Percentiles rank a stretch among this genome's conserved stretches.
Evolutionary conservation across 257 asterid species (phyloP).

Genomic region (Thymus mandschuricus): DNA sequence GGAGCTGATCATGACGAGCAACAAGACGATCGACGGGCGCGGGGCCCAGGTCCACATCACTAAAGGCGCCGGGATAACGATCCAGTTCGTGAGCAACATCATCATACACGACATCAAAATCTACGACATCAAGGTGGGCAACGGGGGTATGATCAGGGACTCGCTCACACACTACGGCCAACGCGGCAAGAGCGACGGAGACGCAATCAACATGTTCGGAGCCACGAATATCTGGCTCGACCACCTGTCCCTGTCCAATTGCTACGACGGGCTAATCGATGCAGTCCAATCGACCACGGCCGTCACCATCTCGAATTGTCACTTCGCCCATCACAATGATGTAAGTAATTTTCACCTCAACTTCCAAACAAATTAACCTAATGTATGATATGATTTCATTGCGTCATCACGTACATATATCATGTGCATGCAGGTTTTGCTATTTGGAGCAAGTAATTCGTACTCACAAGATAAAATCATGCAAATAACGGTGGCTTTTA

Average conservation of each 20-base stretch:
- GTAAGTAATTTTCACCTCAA: constrained; percentile 26
- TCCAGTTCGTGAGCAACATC: constrained; percentile 51
- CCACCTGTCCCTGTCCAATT: constrained; percentile 57
- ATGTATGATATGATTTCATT: not conserved
- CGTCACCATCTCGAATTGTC: constrained; percentile 69
- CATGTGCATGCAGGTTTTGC: constrained; percentile 45
- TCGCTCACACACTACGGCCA: constrained; percentile 45
- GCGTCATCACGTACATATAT: no score
- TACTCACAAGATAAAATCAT: constrained; percentile 44
- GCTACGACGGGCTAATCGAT: constrained; percentile 64
- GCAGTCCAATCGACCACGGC: constrained; percentile 60
- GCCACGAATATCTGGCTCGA: constrained; percentile 62
- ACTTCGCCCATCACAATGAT: constrained; percentile 55
- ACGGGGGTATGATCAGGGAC: constrained; percentile 63
- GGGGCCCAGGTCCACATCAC: constrained; percentile 57
- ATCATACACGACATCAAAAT: constrained; percentile 52
- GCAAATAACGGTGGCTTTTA: constrained; percentile 71
- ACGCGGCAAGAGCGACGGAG: constrained; percentile 54
- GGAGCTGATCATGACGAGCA: constrained; percentile 60
- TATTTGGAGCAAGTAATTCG: constrained; percentile 61
- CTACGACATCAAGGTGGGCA: constrained; percentile 44
- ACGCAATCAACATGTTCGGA: constrained; percentile 57
- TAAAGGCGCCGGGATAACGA: constrained; percentile 54
- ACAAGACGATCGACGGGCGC: constrained; percentile 71
- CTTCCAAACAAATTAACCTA: not conserved